A percentile compares a stretch with the other conserved stretches of the same genome.
Evolutionary conservation across 305 asterid genomes (phyloP).

Genomic region (Fraxinus albicans): DNA sequence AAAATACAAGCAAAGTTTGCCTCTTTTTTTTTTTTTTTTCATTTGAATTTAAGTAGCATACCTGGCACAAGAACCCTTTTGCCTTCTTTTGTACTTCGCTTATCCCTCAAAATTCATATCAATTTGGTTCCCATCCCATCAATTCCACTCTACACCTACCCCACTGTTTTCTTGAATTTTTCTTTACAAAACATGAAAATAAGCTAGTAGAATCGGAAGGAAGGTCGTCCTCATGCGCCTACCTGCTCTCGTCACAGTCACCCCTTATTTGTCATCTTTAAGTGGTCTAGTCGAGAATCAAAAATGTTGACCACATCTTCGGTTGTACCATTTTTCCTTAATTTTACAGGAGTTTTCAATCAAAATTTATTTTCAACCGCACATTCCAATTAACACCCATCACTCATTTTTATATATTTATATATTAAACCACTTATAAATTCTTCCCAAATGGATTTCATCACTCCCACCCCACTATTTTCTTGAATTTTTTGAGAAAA

Average conservation of each 20-base stretch:
- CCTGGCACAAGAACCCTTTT: constrained; percentile 26
- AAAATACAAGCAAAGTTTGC: constrained; percentile 48
- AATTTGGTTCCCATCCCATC: not conserved
- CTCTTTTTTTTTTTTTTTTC: constrained; percentile 1
- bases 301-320: not conserved
- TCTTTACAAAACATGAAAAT: not conserved
- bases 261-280: not conserved
- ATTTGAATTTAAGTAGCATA: constrained; percentile 23
- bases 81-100: constrained; percentile 44
- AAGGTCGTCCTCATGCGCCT: not conserved
- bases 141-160: not conserved
- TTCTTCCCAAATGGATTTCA: not conserved
- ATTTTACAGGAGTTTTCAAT: too few species aligned
- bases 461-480: not conserved
- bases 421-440: not conserved
- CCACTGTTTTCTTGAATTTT: not conserved
- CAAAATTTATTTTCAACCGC: not conserved
- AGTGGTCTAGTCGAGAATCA: not conserved
- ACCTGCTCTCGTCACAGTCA: not conserved
- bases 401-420: too few species aligned
- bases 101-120: constrained; percentile 10
- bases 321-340: not conserved
- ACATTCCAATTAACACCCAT: not conserved
- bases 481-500: constrained; percentile 11
- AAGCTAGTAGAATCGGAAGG: not conserved